A percentile compares a stretch with the other conserved stretches of the same genome.
phyloP scores from a whole-genome alignment of 225 moss, liverwort and hornwort genomes.

The Physcomitrellopsis africana region DNA sequence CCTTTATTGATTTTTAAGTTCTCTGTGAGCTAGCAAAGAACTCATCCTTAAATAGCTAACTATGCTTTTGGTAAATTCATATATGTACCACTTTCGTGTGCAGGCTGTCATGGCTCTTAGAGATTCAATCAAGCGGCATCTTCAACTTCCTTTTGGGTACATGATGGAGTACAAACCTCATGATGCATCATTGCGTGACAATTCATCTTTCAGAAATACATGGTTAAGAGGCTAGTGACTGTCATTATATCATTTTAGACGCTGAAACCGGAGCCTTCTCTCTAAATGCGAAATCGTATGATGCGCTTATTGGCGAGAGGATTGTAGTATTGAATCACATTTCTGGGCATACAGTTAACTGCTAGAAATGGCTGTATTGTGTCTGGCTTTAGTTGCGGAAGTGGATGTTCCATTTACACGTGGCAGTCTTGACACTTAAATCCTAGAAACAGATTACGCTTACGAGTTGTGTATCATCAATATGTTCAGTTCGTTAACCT shows the following conservation, averaged over 20 bases:
- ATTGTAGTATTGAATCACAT: constrained; percentile 11
- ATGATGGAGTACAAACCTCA: constrained; percentile 99
- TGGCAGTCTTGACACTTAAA: too few species aligned
- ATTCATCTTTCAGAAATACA: constrained; percentile 97
- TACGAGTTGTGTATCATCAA: too few species aligned
- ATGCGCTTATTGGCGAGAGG: neutral
- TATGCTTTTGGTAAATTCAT: too few species aligned
- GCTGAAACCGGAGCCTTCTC: neutral
- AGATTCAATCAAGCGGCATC: constrained; percentile 93
- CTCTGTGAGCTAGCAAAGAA: neutral
- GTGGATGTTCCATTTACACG: constrained; percentile 16
- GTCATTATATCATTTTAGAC: neutral
- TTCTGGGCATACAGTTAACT: neutral
- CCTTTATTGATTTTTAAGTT: neutral
- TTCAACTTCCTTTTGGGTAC: constrained; percentile 90
- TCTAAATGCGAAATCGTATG: too few species aligned
- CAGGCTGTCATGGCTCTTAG: constrained; percentile 97
- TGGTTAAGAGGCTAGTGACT: constrained; percentile 87
- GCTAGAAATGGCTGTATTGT: neutral
- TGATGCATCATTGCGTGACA: constrained; percentile 93
- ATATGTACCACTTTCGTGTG: constrained; percentile 3
- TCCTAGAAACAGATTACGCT: too few species aligned
- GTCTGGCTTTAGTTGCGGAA: constrained; percentile 5
- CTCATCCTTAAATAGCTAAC: too few species aligned
- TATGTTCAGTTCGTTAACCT: too few species aligned